Base-by-base conservation (phyloP, 768 basidiomycete genomes). In the Vararia minispora region DNA sequence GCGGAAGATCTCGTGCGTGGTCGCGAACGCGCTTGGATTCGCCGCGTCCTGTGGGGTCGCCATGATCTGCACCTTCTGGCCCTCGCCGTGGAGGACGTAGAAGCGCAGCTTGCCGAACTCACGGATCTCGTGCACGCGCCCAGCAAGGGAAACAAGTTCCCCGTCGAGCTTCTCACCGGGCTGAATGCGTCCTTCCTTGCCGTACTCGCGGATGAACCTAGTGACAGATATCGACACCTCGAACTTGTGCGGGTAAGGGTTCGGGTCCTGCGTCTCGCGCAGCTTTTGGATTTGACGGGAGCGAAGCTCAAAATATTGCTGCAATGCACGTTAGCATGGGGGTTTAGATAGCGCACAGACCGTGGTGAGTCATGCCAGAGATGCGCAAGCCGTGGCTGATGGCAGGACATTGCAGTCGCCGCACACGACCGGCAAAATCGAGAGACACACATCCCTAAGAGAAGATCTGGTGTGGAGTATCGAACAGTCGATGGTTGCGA, bases 181-280 rank as follows among this genome's bases (percentile, higher is more conserved):
- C 3, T 66, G 51, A 43, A 94, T 75, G 58, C 74, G 70, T 37
- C 81, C 85, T 35, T 87, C 82, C 6, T 50, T 17, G 20, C 85
- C 83, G 52, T 87, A 98, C 39, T 71, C 60, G 4, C 68, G 57
- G 57, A 98, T 72, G 62, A 79, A 99, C 4, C 63, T 54, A 3
- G 76, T 63, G 53, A 99, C 66, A 6, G 87, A 88, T 44, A 61
- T 66, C 40, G 80, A 66, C 16, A 97, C 92, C 49, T 94, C 60
- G 65, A 99, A 99, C 76, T 99, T 99, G 79, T 99, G 95, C 6
- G 95, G 95, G 66, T 98, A 99, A 2, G 95, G 95, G 58, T 92
- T 85, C 2, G 92, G 94, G 6, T 72, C 60, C 57, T 83, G 82
- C 21, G 85, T 83, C 55, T 79, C 70, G 60, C 87, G 82, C 45